Base-by-base conservation (phyloP, 441 rosid species). In the Populus hybrid region DNA sequence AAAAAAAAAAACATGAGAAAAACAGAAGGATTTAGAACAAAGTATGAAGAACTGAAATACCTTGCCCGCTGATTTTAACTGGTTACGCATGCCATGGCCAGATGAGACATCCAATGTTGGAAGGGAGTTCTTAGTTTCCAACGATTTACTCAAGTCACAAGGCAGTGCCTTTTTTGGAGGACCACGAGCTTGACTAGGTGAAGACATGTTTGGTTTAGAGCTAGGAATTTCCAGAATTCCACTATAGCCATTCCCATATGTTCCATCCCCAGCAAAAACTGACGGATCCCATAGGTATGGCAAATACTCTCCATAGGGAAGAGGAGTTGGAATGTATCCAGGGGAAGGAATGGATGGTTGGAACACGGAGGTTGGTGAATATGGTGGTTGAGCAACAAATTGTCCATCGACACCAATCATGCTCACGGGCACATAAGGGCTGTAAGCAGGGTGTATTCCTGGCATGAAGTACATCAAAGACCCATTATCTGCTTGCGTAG, bases 401-500 rank as follows among this genome's bases (percentile, higher is more conserved):
- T 84, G 87, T 20, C 81, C 82, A 76, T 74, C 82, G 18, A 78
- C 77, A 79, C 85, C 81, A 67, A 74, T 69, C 2, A 85, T 42
- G 69, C 56, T 78, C 75, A 84, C 73, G 35, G 89, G 86, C 77
- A 80, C 66, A 77, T 77, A 87, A 61, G 82, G 79, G 14, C 53
- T 67, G 64, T 82, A 83, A 71, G 78, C 64, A 1, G 88, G 72
- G 80, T 83, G 88, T 77, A 69, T 80, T 74, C 89, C 92, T 70
- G 89, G 89, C 78, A 84, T 75, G 78, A 86, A 20, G 74, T 87
- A 89, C 31, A 87, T 78, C 70, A 87, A 75, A 71, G 88, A 84
- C 50, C 90, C 92, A 84, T 88, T 82, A 67, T 87, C 89, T 7
- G 88, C 85, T 82, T 86, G 86, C 80, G 82, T 69, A 61, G 81